A percentile compares a stretch with the other conserved stretches of the same genome.
Evolutionary conservation across 2,329 filamentous ascomycete species (phyloP).

Genomic region (Pseudogymnoascus verrucosus): DNA sequence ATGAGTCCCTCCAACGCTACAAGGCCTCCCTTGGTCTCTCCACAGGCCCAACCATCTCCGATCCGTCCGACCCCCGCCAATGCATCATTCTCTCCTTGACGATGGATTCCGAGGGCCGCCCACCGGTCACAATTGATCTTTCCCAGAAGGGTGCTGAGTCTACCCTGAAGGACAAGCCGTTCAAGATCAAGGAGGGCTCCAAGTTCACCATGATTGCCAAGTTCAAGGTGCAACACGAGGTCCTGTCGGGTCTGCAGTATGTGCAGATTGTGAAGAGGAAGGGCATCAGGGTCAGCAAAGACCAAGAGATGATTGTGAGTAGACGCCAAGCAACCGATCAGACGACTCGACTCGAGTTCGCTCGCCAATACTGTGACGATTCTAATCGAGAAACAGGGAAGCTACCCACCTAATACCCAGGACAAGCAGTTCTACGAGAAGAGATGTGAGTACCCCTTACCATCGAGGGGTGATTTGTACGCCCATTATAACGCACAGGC

Average conservation of each 20-base stretch:
- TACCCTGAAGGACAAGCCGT: conserved; percentile 81
- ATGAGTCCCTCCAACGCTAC: conserved; percentile 95
- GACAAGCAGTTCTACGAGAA: conserved; percentile 81
- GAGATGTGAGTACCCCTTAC: conserved; percentile 60
- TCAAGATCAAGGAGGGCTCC: conserved; percentile 93
- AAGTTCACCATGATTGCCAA: conserved; percentile 90
- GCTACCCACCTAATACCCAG: conserved; percentile 86
- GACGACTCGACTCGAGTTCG: too few relatives aligned
- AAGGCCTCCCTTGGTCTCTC: conserved; percentile 90
- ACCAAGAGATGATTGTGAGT: conserved; percentile 94
- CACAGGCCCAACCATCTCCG: conserved; percentile 60
- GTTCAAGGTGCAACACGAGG: conserved; percentile 96
- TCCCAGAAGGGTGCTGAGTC: conserved; percentile 63
- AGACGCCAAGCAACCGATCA: too few relatives aligned
- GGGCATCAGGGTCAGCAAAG: conserved; percentile 80
- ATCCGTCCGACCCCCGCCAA: conserved; percentile 75
- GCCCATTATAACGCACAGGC: background rate
- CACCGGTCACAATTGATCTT: conserved; percentile 84
- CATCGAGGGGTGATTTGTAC: background rate
- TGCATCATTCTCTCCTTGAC: conserved; percentile 90
- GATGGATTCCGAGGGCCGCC: conserved; percentile 74
- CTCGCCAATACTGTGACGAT: background rate
- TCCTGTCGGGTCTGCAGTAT: conserved; percentile 91
- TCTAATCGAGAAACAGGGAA: conserved; percentile 50
- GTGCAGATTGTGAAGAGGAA: conserved; percentile 89